Conservation (phyloP, 148 eudicot species). For the Pouteria glomerata region DNA sequence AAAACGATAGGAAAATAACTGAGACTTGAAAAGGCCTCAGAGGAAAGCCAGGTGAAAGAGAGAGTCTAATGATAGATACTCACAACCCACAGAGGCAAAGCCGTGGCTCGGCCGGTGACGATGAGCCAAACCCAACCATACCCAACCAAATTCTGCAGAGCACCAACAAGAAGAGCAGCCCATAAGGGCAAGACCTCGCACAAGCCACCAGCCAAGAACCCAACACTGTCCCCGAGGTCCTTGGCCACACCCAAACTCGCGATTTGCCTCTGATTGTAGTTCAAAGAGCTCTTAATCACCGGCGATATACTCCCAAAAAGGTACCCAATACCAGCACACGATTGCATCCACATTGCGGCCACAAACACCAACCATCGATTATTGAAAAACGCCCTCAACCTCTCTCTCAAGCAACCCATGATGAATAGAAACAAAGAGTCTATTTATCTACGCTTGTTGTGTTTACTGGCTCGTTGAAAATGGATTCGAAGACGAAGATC, state of each 20-base stretch:
- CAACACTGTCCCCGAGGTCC: constrained; percentile 91
- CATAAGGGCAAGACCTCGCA: constrained; percentile 81
- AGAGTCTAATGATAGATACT: constrained; percentile 26
- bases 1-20: no score
- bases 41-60: not conserved
- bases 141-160: constrained; percentile 75
- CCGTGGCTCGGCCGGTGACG: constrained; percentile 55
- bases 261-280: constrained; percentile 78
- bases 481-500: not conserved
- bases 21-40: no score
- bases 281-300: constrained; percentile 56
- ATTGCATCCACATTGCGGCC: constrained; percentile 77
- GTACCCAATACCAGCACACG: constrained; percentile 91
- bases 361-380: constrained; percentile 24
- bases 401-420: no score
- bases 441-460: no score
- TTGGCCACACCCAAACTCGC: constrained; percentile 92
- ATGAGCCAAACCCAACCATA: constrained; percentile 94
- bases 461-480: no score
- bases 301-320: constrained; percentile 95
- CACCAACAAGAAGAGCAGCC: constrained; percentile 88
- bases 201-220: constrained; percentile 82
- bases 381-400: constrained; percentile 5
- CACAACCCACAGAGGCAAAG: constrained; percentile 86
- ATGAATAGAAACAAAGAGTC: no score